A percentile compares a stretch with the other conserved stretches of the same genome.
Evolutionary conservation across 129 eudicot species (phyloP).

Genomic region (Deinandra increscens): DNA sequence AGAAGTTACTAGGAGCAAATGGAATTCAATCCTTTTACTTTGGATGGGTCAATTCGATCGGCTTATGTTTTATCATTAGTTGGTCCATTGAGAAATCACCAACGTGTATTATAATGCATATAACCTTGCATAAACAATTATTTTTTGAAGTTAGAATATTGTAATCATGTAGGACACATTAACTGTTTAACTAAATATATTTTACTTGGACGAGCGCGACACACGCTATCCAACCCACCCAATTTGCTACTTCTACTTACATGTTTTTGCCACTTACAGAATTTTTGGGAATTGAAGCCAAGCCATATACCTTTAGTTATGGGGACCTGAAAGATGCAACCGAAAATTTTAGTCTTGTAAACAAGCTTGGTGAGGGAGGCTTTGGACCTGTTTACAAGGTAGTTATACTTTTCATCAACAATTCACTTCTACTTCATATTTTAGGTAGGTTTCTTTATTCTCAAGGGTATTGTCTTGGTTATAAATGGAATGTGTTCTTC

Average conservation of each 20-base stretch:
- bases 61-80: too few species aligned
- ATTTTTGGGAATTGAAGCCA: constrained; percentile 45
- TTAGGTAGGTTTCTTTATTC: too few species aligned
- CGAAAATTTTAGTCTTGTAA: constrained; percentile 35
- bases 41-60: too few species aligned
- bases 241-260: not conserved
- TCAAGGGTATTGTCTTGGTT: too few species aligned
- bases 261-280: constrained; percentile 22
- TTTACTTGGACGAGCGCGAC: not conserved
- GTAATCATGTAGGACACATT: not conserved
- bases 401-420: constrained; percentile 8
- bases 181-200: not conserved
- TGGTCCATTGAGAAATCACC: not conserved
- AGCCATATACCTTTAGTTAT: constrained; percentile 49
- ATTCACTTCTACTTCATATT: too few species aligned
- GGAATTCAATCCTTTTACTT: not conserved
- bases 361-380: constrained; percentile 52
- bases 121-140: not conserved
- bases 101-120: not conserved
- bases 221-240: not conserved
- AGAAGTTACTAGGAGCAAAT: not conserved
- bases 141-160: not conserved
- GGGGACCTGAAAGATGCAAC: constrained; percentile 45
- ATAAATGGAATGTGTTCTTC: too few species aligned
- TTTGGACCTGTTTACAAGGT: constrained; percentile 55